phyloP scores from a whole-genome alignment of 306 rosid species.

The Vicia villosa region DNA sequence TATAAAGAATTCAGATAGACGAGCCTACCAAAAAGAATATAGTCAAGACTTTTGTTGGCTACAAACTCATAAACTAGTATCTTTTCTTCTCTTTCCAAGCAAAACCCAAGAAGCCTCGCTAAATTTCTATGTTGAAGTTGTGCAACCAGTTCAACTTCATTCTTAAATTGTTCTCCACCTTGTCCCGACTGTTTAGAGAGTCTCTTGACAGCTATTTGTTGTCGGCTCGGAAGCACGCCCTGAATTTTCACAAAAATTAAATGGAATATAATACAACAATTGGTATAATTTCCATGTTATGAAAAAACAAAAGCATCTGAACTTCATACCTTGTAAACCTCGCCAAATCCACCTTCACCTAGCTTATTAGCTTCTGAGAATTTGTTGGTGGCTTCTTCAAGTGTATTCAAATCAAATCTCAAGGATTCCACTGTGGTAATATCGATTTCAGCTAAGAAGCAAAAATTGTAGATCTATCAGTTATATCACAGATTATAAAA shows the following conservation, averaged over 20 bases:
- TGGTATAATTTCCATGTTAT: not conserved
- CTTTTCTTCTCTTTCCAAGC: constrained; percentile 59
- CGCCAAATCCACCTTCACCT: constrained; percentile 69
- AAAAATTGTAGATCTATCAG: not conserved
- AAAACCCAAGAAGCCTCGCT: constrained; percentile 59
- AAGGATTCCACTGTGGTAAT: constrained; percentile 42
- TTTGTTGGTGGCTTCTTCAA: constrained; percentile 50
- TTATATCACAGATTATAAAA: not conserved
- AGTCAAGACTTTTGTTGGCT: constrained; percentile 61
- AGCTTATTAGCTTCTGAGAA: constrained; percentile 46
- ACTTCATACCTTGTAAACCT: constrained; percentile 50
- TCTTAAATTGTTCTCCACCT: constrained; percentile 62
- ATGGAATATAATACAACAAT: not conserved
- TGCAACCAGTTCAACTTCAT: constrained; percentile 57
- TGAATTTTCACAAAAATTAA: constrained; percentile 17
- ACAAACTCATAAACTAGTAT: constrained; percentile 63
- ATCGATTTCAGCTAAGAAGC: constrained; percentile 14
- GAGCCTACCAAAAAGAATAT: constrained; percentile 53
- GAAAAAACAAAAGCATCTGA: constrained; percentile 1
- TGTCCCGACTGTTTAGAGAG: constrained; percentile 55
- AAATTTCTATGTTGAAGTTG: constrained; percentile 71
- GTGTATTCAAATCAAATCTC: constrained; percentile 44
- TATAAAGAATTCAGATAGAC: not conserved
- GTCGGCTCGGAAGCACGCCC: constrained; percentile 56
- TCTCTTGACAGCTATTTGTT: constrained; percentile 63